A percentile compares a stretch with the other conserved stretches of the same genome.
These are phyloP conservation scores for Articulospora tetracladia DNA, from an alignment of 495 filamentous ascomycete species.

Conservation along the genomic window DNA sequence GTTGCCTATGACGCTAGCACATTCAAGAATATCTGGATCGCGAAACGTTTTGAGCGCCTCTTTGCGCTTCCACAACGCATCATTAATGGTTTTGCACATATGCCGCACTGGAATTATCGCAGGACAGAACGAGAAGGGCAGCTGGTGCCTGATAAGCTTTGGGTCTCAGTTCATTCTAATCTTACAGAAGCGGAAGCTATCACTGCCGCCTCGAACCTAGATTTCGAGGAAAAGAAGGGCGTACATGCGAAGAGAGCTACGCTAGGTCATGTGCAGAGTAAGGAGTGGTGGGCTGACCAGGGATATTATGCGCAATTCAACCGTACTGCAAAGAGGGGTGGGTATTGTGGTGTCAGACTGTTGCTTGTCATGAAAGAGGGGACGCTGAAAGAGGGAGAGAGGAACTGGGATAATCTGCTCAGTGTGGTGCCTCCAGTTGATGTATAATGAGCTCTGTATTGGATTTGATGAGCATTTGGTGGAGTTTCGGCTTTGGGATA, in stretches of 20 bases:
- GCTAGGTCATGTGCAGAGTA: constrained; percentile 32
- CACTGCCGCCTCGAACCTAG: constrained; percentile 29
- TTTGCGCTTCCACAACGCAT: constrained; percentile 52
- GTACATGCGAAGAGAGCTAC: constrained; percentile 45
- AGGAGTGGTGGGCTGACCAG: constrained; percentile 28
- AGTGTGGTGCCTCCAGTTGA: constrained; percentile 22
- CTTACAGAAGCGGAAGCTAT: constrained; percentile 19
- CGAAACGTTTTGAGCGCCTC: constrained; percentile 56
- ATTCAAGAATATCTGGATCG: constrained; percentile 50
- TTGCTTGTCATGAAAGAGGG: constrained; percentile 54
- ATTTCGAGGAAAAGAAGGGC: constrained; percentile 48
- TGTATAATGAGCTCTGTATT: background rate
- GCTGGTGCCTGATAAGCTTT: constrained; percentile 49
- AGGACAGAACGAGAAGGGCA: constrained; percentile 51
- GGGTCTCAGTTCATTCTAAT: constrained; percentile 32
- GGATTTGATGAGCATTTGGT: no score
- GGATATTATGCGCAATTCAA: constrained; percentile 29
- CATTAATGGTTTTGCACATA: constrained; percentile 44
- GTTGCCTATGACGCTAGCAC: constrained; percentile 56
- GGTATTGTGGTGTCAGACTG: constrained; percentile 54
- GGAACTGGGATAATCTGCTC: constrained; percentile 47
- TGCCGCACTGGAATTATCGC: constrained; percentile 56
- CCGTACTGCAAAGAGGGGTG: constrained; percentile 44
- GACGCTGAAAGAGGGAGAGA: constrained; percentile 37
- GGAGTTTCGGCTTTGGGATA: no score